These are phyloP conservation scores for Kwoniella sp. DNA, from an alignment of 768 basidiomycete genomes.

Conservation along the genomic window DNA sequence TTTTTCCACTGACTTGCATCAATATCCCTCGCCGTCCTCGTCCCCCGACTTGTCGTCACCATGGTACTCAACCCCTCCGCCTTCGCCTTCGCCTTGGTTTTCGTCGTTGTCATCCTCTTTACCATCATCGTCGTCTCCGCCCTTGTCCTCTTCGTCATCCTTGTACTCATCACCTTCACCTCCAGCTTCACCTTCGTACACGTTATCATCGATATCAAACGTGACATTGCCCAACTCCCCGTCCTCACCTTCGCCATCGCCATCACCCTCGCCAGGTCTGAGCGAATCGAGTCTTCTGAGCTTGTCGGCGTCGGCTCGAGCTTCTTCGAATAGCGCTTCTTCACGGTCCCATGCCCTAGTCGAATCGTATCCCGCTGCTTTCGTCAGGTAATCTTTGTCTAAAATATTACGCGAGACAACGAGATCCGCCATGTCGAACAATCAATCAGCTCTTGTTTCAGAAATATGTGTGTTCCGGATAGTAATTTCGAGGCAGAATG, in stretches of 20 bases:
- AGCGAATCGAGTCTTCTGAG: constrained; percentile 7
- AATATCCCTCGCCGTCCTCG: background rate
- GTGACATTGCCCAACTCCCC: background rate
- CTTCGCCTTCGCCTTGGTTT: background rate
- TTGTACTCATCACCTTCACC: background rate
- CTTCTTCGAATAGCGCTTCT: constrained; percentile 31
- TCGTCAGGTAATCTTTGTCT: constrained; percentile 34
- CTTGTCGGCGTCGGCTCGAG: constrained; percentile 27
- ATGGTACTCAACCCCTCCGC: background rate
- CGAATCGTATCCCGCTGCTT: constrained; percentile 37
- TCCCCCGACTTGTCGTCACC: background rate
- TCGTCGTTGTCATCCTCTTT: constrained; percentile 4
- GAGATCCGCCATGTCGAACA: no score
- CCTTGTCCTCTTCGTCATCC: constrained; percentile 7
- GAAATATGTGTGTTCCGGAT: no score
- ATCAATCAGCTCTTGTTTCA: no score
- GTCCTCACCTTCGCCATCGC: constrained; percentile 4
- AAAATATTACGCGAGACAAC: background rate
- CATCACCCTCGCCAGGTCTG: background rate
- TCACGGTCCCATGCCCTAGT: constrained; percentile 31
- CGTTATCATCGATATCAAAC: background rate
- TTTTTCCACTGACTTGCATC: no score
- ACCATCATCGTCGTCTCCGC: background rate
- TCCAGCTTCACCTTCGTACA: background rate
- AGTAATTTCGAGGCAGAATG: no score